A percentile compares a stretch with the other conserved stretches of the same genome.
phyloP scores from a whole-genome alignment of 176 grass and related monocot species.

The sorghum (Sorghum bicolor) region Sorghum_bicolor_NCBIv3 NC_012879.2:55608501-55609000 shows the following conservation, averaged over 20 bases:
- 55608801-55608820: slow-evolving; percentile 9
- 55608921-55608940: slow-evolving; percentile 83
- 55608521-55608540: not conserved
- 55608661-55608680: no score
- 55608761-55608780: not conserved
- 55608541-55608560: not conserved
- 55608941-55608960: slow-evolving; percentile 94
- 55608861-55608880: not conserved
- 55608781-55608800: not conserved
- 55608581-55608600: not conserved
- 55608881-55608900: slow-evolving; percentile 86
- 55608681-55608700: not conserved
- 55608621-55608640: not conserved
- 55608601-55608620: not conserved
- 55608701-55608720: not conserved
- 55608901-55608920: slow-evolving; percentile 90
- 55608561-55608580: not conserved
- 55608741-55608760: not conserved
- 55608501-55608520: not conserved
- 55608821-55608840: not conserved
- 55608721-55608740: no score
- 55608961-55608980: slow-evolving; percentile 71
- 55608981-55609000: slow-evolving; percentile 76
- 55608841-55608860: not conserved
- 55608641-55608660: no score